phyloP scores from a whole-genome alignment of 1,284 basidiomycete species.

The Austroboletus novae-zelandiae region DNA sequence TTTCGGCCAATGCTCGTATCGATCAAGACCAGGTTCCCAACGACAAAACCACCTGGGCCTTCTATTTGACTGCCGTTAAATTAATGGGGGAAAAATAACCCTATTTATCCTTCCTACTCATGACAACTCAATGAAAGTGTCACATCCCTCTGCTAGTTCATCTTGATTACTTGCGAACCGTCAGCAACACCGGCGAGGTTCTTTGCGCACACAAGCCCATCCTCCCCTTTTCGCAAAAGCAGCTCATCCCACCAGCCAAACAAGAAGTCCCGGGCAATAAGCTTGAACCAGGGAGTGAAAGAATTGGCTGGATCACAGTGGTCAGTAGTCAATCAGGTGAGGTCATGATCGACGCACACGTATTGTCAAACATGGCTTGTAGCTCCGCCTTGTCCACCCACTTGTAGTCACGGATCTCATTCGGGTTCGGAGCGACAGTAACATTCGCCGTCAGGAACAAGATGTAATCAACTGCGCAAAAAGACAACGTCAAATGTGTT shows the following conservation, averaged over 20 bases:
- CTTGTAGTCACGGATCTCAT: constrained; percentile 90
- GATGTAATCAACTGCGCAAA: constrained; percentile 91
- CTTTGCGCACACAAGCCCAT: constrained; percentile 67
- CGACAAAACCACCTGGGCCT: too few relatives aligned
- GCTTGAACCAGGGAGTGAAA: constrained; percentile 99
- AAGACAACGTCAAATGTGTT: constrained; percentile 2
- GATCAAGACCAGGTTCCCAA: too few relatives aligned
- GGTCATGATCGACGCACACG: constrained; percentile 46
- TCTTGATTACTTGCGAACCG: constrained; percentile 74
- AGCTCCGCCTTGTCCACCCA: constrained; percentile 93
- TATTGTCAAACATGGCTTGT: constrained; percentile 85
- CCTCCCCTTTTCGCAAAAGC: constrained; percentile 53
- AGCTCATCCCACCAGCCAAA: constrained; percentile 99
- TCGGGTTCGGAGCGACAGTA: constrained; percentile 78
- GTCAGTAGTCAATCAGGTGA: constrained; percentile 7
- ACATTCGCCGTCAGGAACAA: constrained; percentile 93
- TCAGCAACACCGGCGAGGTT: constrained; percentile 68
- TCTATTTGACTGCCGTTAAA: too few relatives aligned
- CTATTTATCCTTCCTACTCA: background rate
- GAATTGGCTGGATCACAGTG: constrained; percentile 56
- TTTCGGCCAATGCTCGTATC: too few relatives aligned
- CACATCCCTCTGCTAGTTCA: constrained; percentile 44
- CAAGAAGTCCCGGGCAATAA: constrained; percentile 95
- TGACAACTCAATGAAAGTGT: background rate
- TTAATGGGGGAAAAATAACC: too few relatives aligned